Evolutionary conservation across 176 grass and related monocot genomes (phyloP).

Genomic region (Hordeum vulgare): MorexV3_pseudomolecules_assembly NC_058521.1:542091712-542092211

Average conservation of each 20-base stretch:
- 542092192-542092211: neutral
- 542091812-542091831: neutral
- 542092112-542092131: neutral
- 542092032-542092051: slow-evolving; percentile 17
- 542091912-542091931: slow-evolving; percentile 7
- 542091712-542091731: neutral
- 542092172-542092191: neutral
- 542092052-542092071: neutral
- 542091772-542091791: neutral
- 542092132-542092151: neutral
- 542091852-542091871: neutral
- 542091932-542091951: neutral
- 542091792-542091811: neutral
- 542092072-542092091: neutral
- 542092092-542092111: neutral
- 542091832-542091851: neutral
- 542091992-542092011: slow-evolving; percentile 28
- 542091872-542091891: neutral
- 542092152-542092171: neutral
- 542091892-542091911: neutral
- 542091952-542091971: neutral
- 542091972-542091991: slow-evolving; percentile 17
- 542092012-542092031: slow-evolving; percentile 44
- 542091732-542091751: neutral
- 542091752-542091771: neutral